Evolutionary conservation across 148 eudicot genomes (phyloP).

Genomic region (Tetragonia tetragonoides): DNA sequence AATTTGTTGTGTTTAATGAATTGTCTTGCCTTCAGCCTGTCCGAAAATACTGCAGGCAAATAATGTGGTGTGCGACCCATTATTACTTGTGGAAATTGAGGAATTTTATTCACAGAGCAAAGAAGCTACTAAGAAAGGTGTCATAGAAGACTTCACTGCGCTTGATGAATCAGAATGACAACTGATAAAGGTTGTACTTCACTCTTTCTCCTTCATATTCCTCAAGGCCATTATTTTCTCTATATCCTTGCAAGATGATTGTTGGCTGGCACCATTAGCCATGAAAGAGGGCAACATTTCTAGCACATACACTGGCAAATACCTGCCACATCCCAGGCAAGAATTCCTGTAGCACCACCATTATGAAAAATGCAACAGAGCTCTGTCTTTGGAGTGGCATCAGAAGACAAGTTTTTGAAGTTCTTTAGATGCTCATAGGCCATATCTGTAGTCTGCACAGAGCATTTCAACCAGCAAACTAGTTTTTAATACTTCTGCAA

Average conservation of each 20-base stretch:
- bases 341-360: not conserved
- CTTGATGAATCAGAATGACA: constrained; percentile 41
- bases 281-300: too few species aligned
- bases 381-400: not conserved
- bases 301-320: too few species aligned
- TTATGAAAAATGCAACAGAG: not conserved
- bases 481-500: not conserved
- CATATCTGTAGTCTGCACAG: constrained; percentile 5
- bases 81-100: constrained; percentile 69
- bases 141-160: constrained; percentile 75
- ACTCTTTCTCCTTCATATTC: not conserved
- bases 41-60: constrained; percentile 48
- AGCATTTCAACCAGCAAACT: not conserved
- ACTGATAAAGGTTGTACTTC: constrained; percentile 12
- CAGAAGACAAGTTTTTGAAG: too few species aligned
- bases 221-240: not conserved
- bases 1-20: not conserved
- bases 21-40: constrained; percentile 51
- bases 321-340: too few species aligned
- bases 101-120: constrained; percentile 55
- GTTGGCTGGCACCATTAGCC: too few species aligned
- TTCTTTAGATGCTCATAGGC: not conserved
- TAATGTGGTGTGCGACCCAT: constrained; percentile 58
- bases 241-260: constrained; percentile 7
- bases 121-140: constrained; percentile 35